phyloP scores from a whole-genome alignment of 73 alveolate genomes.

The Paramecium biaurelia region DNA sequence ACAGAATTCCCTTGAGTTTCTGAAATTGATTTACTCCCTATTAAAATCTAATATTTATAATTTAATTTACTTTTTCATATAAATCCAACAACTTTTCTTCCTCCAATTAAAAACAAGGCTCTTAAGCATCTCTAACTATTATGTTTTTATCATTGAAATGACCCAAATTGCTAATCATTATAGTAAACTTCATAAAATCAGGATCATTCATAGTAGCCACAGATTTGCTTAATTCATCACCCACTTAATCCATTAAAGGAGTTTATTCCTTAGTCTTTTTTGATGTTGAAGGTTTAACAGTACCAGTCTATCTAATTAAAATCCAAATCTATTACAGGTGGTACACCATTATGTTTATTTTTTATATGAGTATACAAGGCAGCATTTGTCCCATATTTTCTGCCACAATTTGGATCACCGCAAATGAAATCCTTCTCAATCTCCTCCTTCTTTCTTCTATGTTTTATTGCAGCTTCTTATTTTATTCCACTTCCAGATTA shows the following conservation, averaged over 20 bases:
- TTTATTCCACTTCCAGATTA: constrained; percentile 30
- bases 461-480: not conserved
- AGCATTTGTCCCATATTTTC: constrained; percentile 64
- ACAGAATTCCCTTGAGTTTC: not conserved
- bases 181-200: not conserved
- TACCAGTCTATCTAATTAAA: constrained; percentile 1
- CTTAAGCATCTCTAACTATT: not conserved
- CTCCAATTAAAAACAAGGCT: not conserved
- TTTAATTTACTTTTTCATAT: not conserved
- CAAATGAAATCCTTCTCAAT: constrained; percentile 61
- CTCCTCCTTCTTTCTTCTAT: constrained; percentile 62
- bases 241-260: not conserved
- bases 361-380: constrained; percentile 64
- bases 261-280: constrained; percentile 33
- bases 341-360: constrained; percentile 62
- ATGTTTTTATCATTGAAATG: not conserved
- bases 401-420: constrained; percentile 65
- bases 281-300: constrained; percentile 32
- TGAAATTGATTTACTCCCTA: not conserved
- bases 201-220: constrained; percentile 2
- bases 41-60: not conserved
- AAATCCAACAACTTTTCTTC: constrained; percentile 20
- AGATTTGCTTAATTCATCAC: not conserved
- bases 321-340: constrained; percentile 4
- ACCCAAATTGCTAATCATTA: not conserved